phyloP scores from a whole-genome alignment of 495 filamentous ascomycete species.

The Aspergillus coremiiformis region DNA sequence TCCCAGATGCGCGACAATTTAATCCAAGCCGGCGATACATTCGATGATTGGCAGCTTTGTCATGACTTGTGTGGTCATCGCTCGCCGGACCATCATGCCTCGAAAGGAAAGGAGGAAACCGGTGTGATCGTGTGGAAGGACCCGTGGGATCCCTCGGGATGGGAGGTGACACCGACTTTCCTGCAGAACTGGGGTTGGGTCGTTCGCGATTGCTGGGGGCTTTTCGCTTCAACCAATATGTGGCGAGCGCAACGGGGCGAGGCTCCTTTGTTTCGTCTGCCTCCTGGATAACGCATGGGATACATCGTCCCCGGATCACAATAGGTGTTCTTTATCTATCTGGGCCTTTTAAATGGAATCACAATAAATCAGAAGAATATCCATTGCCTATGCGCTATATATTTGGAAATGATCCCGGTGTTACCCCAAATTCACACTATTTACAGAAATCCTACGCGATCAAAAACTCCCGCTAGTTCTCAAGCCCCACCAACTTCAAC shows the following conservation, averaged over 20 bases:
- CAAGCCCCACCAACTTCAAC: background rate
- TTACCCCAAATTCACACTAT: too few species aligned
- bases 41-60: conserved; percentile 1
- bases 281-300: too few species aligned
- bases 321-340: too few species aligned
- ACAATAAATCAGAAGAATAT: too few species aligned
- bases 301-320: too few species aligned
- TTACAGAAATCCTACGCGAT: too few species aligned
- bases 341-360: too few species aligned
- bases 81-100: background rate
- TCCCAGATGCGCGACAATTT: conserved; percentile 5
- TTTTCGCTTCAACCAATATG: background rate
- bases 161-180: conserved; percentile 9
- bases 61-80: background rate
- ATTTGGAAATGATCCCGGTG: too few species aligned
- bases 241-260: background rate
- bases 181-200: conserved; percentile 1
- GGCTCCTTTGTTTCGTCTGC: background rate
- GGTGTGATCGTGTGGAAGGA: conserved; percentile 5
- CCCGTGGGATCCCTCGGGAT: conserved; percentile 4
- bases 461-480: background rate
- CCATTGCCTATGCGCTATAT: too few species aligned
- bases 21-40: background rate
- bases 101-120: background rate
- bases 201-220: background rate